phyloP scores from a whole-genome alignment of 2,329 filamentous ascomycete species.

The Plectosphaerella plurivora region DNA sequence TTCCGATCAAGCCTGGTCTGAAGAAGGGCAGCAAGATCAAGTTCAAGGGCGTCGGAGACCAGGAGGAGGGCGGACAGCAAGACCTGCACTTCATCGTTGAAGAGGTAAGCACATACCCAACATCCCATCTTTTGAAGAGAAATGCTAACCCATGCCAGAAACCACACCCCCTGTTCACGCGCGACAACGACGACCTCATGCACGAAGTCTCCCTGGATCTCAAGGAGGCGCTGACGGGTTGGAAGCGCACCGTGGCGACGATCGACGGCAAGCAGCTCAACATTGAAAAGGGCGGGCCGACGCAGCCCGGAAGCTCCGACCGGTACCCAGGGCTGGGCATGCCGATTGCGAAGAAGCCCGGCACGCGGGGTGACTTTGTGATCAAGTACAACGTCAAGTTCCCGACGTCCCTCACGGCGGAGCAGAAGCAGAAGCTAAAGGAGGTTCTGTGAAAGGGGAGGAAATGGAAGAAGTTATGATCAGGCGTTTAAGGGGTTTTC shows the following conservation, averaged over 20 bases:
- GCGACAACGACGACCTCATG: slow-evolving; percentile 83
- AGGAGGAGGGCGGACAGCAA: slow-evolving; percentile 92
- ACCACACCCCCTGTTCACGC: slow-evolving; percentile 76
- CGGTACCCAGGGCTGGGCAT: slow-evolving; percentile 84
- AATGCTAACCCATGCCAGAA: slow-evolving; percentile 59
- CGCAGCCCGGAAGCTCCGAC: slow-evolving; percentile 77
- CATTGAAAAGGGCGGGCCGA: slow-evolving; percentile 78
- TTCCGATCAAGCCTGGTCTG: slow-evolving; percentile 91
- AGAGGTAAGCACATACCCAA: slow-evolving; percentile 61
- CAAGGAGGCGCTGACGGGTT: slow-evolving; percentile 92
- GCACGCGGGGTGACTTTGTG: slow-evolving; percentile 79
- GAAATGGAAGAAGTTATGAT: not conserved
- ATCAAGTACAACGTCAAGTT: slow-evolving; percentile 92
- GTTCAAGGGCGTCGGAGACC: slow-evolving; percentile 95
- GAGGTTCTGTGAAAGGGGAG: slow-evolving; percentile 60
- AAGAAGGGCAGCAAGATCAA: slow-evolving; percentile 99
- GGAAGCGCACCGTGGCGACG: slow-evolving; percentile 85
- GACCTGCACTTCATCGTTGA: slow-evolving; percentile 93
- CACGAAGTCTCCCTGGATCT: slow-evolving; percentile 76
- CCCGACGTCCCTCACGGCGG: slow-evolving; percentile 68
- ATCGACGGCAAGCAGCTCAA: slow-evolving; percentile 86
- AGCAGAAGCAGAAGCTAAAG: slow-evolving; percentile 76
- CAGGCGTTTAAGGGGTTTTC: not conserved
- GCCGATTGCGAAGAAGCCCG: slow-evolving; percentile 88
- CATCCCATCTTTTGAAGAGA: not conserved